Evolutionary conservation across 2,329 filamentous ascomycete genomes (phyloP).

Genomic region (Curvularia hawaiiensis): DNA sequence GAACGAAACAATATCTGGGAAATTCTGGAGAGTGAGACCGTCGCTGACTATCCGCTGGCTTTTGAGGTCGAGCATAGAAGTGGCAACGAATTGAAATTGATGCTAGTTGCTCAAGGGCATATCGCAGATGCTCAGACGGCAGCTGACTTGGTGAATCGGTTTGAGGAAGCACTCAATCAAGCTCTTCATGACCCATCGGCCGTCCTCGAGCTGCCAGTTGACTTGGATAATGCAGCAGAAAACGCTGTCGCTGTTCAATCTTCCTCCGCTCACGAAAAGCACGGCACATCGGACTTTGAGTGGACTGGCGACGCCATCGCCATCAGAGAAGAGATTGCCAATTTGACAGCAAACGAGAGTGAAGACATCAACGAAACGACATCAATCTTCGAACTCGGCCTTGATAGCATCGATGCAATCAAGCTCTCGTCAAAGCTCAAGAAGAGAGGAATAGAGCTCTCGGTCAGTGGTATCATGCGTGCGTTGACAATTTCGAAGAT

Average conservation of each 20-base stretch:
- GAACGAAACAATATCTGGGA: conserved; percentile 59
- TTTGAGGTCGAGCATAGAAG: conserved; percentile 69
- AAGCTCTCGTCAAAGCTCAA: conserved; percentile 77
- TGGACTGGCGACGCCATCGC: conserved; percentile 63
- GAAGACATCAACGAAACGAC: conserved; percentile 61
- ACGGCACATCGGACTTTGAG: conserved; percentile 49
- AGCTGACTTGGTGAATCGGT: conserved; percentile 50
- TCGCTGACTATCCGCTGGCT: conserved; percentile 75
- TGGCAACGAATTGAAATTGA: conserved; percentile 58
- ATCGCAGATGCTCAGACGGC: conserved; percentile 46
- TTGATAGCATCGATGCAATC: conserved; percentile 92
- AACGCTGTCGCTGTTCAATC: neutral
- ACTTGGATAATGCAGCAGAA: neutral
- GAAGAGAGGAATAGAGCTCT: conserved; percentile 62
- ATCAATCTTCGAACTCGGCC: conserved; percentile 78
- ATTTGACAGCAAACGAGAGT: conserved; percentile 61
- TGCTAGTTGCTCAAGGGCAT: conserved; percentile 63
- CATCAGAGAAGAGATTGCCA: conserved; percentile 67
- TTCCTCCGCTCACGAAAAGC: neutral
- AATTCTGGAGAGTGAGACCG: conserved; percentile 44
- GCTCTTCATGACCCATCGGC: conserved; percentile 44
- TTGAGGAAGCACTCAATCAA: conserved; percentile 48
- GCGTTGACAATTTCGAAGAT: conserved; percentile 71
- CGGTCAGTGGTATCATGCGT: conserved; percentile 79
- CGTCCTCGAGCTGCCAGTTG: conserved; percentile 15